A percentile compares a stretch with the other conserved stretches of the same genome.
phyloP scores from a whole-genome alignment of 257 asterid species.

The Primulina huaijiensis region DNA sequence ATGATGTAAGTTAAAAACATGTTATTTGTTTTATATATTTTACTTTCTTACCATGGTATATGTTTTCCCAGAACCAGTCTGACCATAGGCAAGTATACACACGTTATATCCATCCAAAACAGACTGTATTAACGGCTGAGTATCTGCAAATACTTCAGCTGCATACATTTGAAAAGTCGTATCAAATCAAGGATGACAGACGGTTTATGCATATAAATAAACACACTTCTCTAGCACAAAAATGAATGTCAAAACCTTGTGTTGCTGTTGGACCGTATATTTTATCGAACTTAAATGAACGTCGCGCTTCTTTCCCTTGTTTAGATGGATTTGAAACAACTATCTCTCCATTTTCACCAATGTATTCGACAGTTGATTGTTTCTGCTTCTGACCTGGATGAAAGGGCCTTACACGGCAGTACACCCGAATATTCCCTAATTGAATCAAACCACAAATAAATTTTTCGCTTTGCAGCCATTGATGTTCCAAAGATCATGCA shows the following conservation, averaged over 20 bases:
- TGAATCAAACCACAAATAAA: slow-evolving; percentile 25
- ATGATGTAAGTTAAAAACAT: slow-evolving; percentile 4
- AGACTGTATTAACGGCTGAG: slow-evolving; percentile 82
- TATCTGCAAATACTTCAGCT: slow-evolving; percentile 80
- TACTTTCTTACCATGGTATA: slow-evolving; percentile 73
- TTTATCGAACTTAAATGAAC: slow-evolving; percentile 79
- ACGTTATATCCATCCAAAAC: slow-evolving; percentile 95
- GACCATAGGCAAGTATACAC: slow-evolving; percentile 95
- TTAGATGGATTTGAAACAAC: slow-evolving; percentile 68
- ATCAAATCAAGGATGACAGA: not conserved
- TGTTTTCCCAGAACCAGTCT: slow-evolving; percentile 97
- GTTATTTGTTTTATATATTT: not conserved
- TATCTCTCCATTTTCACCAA: slow-evolving; percentile 90
- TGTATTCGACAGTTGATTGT: slow-evolving; percentile 57
- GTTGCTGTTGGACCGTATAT: slow-evolving; percentile 70
- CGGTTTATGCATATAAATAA: not conserved
- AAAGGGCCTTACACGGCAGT: slow-evolving; percentile 92
- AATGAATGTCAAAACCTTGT: slow-evolving; percentile 60
- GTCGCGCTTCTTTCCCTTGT: slow-evolving; percentile 85
- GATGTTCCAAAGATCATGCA: slow-evolving; percentile 10
- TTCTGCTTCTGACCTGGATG: slow-evolving; percentile 73
- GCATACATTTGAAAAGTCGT: slow-evolving; percentile 27
- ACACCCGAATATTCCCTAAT: slow-evolving; percentile 91
- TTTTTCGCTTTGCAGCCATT: not conserved
- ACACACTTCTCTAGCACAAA: slow-evolving; percentile 4